These are phyloP conservation scores for Heritiera littoralis DNA, from an alignment of 345 rosid genomes.

Conservation along the genomic window DNA sequence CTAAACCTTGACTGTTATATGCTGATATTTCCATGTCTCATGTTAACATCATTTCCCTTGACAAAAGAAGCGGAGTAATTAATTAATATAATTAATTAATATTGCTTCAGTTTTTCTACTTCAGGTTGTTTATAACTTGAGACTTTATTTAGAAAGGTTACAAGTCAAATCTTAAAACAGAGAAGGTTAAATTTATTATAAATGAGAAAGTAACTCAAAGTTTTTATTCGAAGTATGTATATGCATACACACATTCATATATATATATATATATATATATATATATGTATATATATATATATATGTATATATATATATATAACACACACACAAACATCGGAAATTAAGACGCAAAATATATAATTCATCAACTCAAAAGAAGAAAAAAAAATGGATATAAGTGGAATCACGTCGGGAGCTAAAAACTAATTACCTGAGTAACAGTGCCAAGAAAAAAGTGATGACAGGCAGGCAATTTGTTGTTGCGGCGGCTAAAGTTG, in stretches of 20 bases:
- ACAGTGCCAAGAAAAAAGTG: slow-evolving; percentile 84
- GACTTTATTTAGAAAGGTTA: no score
- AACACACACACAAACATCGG: neutral
- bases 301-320: no score
- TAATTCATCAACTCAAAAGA: neutral
- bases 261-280: no score
- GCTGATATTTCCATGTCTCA: neutral
- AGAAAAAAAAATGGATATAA: neutral
- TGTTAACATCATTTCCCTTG: neutral
- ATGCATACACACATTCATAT: no score
- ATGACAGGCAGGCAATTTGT: slow-evolving; percentile 81
- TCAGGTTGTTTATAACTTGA: neutral
- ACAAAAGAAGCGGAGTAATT: neutral
- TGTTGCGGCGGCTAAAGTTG: slow-evolving; percentile 87
- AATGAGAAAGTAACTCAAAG: neutral
- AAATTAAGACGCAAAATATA: neutral
- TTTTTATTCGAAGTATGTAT: neutral
- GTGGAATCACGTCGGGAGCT: neutral
- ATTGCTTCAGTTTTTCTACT: neutral
- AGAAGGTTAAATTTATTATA: no score
- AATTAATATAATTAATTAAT: neutral
- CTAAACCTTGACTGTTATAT: no score
- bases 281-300: no score
- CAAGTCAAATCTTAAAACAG: no score
- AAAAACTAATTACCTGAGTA: slow-evolving; percentile 50